These are phyloP conservation scores for Gonium pectorale DNA, from an alignment of 139 green algal species.

Conservation along the genomic window DNA sequence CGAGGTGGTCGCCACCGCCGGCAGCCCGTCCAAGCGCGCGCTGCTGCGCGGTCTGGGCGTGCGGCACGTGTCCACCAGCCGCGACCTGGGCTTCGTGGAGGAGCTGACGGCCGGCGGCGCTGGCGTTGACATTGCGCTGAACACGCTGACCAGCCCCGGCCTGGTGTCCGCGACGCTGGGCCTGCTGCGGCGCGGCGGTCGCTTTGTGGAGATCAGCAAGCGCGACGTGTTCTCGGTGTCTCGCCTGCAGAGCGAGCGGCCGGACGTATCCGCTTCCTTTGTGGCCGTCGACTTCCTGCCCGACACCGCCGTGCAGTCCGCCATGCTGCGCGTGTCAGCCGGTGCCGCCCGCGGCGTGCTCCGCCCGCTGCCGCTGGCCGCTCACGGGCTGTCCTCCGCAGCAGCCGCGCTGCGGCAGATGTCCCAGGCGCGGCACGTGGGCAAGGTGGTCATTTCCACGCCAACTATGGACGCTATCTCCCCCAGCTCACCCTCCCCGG, in stretches of 20 bases:
- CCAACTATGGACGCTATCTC: not conserved
- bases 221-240: slow-evolving; percentile 82
- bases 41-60: slow-evolving; percentile 74
- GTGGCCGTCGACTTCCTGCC: slow-evolving; percentile 92
- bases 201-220: slow-evolving; percentile 91
- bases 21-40: slow-evolving; percentile 77
- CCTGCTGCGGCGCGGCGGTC: slow-evolving; percentile 63
- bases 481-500: not conserved
- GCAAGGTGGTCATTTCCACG: slow-evolving; percentile 77
- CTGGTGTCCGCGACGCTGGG: slow-evolving; percentile 83
- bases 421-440: slow-evolving; percentile 74
- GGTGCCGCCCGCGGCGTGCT: slow-evolving; percentile 53
- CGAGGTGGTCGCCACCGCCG: slow-evolving; percentile 72
- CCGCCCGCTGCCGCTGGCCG: slow-evolving; percentile 51
- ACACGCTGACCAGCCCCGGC: slow-evolving; percentile 87
- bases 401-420: slow-evolving; percentile 68
- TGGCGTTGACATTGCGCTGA: slow-evolving; percentile 71
- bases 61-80: slow-evolving; percentile 65
- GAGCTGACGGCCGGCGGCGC: slow-evolving; percentile 56
- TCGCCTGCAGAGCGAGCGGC: slow-evolving; percentile 78
- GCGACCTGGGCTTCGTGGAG: slow-evolving; percentile 76
- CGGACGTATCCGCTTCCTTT: slow-evolving; percentile 81
- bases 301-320: slow-evolving; percentile 61
- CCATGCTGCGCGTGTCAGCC: slow-evolving; percentile 58
- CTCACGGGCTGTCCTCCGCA: slow-evolving; percentile 52